These are phyloP conservation scores for Naganishia friedmannii DNA, from an alignment of 768 basidiomycete genomes.

Conservation along the genomic window DNA sequence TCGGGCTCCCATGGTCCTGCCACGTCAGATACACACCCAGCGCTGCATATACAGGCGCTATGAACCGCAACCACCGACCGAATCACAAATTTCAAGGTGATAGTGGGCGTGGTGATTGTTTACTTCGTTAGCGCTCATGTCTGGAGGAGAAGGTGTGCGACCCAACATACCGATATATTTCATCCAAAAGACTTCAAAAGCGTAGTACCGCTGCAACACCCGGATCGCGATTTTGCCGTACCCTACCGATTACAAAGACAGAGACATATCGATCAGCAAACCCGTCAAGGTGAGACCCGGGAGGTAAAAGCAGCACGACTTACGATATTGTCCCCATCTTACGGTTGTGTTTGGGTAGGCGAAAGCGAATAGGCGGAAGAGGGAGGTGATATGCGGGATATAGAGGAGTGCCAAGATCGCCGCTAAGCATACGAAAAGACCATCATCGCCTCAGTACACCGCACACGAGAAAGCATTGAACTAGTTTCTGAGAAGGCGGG, in stretches of 20 bases:
- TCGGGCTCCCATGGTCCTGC: conserved; percentile 13
- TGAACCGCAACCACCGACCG: background rate
- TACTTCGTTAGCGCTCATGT: too few species aligned
- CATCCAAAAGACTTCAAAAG: conserved; percentile 10
- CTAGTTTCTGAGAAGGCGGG: background rate
- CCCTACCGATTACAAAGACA: background rate
- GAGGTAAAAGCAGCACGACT: background rate
- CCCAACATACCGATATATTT: conserved; percentile 15
- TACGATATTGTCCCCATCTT: conserved; percentile 11
- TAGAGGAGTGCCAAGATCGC: conserved; percentile 5
- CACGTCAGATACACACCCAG: conserved; percentile 9
- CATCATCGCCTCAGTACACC: too few species aligned
- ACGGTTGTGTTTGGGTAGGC: conserved; percentile 16
- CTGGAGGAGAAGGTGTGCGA: background rate
- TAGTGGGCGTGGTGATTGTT: too few species aligned
- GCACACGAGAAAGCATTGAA: too few species aligned
- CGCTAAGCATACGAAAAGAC: background rate
- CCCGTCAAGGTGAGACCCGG: background rate
- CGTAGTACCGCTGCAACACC: conserved; percentile 13
- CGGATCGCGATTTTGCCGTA: conserved; percentile 17
- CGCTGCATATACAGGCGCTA: conserved; percentile 14
- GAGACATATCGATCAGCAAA: background rate
- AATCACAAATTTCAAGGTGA: too few species aligned
- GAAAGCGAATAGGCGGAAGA: conserved; percentile 15
- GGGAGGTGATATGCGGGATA: conserved; percentile 18